Evolutionary conservation across 1,284 basidiomycete genomes (phyloP), one percentile per base, ranked within the genome.

Genomic region (Ustilago trichophora): DNA sequence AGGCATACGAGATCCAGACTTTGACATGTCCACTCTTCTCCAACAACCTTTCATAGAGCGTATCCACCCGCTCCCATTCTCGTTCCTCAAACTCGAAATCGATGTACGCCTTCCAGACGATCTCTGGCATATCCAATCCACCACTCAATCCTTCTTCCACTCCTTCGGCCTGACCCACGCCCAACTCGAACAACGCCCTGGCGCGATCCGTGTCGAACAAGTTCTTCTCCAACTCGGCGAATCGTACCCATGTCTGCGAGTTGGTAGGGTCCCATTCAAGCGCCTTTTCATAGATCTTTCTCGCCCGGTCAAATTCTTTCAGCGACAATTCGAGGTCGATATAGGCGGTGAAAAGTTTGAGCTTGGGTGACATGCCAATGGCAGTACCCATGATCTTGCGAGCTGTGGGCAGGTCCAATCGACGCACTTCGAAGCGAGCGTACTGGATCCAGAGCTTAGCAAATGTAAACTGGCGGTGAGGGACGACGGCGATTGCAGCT

Each of bases 401-500:
- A 4, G 95, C 95, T 13, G 91, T 88, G 22, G 85, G 83, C 26
- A 99, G 84, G 67, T 97, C 89, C 31, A 96, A 84, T 40, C 88
- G 87, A 22, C 96, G 87, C 15, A 98, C 85, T 82, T 98, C 95
- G 76, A 98, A 98, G 62, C 90, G 88, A 1, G 95, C 93, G 73
- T 91, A 96, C 83, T 77, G 90, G 86, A 42, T 91, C 80, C 80
- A 82, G 18, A 82, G 72, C 74, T 98, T 98, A 12, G 95, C 92
- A 74, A 99, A 99, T 0, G 96, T 98, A 82, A 99, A 98, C 52
- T 89, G 87, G 77, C 93, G 93, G 83, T 98, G 96, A 0, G 96
- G 95, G 1, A 98, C 89, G 21, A 98, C 87, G 58, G 87, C 87
- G 59, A 96, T 83, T 5, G 90, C 92, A 0, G 93, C 93, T 82